A percentile compares a stretch with the other conserved stretches of the same genome.
Evolutionary conservation across 192 early-diverging fungal genomes (phyloP).

Genomic region (Coemansia sp.): DNA sequence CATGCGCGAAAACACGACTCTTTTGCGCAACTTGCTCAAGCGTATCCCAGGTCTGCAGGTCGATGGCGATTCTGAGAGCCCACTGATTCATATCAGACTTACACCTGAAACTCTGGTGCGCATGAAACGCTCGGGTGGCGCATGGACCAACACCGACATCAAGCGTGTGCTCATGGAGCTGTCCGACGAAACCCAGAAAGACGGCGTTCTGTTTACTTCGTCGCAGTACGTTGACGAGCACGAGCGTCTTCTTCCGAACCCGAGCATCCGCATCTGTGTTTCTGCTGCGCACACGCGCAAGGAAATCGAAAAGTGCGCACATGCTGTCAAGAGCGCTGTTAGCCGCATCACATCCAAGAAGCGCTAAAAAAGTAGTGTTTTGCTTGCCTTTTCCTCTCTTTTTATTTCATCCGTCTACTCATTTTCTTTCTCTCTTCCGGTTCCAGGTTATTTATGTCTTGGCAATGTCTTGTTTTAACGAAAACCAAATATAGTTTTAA

Average conservation of each 20-base stretch:
- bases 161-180: conserved; percentile 73
- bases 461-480: too few relatives aligned
- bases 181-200: conserved; percentile 76
- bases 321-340: conserved; percentile 73
- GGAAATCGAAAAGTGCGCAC: conserved; percentile 84
- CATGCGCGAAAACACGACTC: conserved; percentile 65
- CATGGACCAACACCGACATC: conserved; percentile 53
- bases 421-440: too few relatives aligned
- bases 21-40: conserved; percentile 62
- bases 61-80: conserved; percentile 58
- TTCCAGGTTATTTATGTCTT: too few relatives aligned
- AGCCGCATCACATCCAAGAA: conserved; percentile 51
- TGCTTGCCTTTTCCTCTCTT: too few relatives aligned
- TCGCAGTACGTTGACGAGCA: conserved; percentile 87
- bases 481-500: too few relatives aligned
- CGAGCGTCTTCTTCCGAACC: conserved; percentile 70
- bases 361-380: conserved; percentile 17
- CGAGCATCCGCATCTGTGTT: conserved; percentile 83
- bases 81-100: conserved; percentile 79
- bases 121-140: conserved; percentile 67
- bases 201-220: conserved; percentile 82
- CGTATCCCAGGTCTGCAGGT: conserved; percentile 58
- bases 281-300: conserved; percentile 75
- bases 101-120: conserved; percentile 57
- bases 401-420: too few relatives aligned